These are phyloP conservation scores for Aspergillus nanangensis DNA, from an alignment of 495 filamentous ascomycete species.

Conservation along the genomic window DNA sequence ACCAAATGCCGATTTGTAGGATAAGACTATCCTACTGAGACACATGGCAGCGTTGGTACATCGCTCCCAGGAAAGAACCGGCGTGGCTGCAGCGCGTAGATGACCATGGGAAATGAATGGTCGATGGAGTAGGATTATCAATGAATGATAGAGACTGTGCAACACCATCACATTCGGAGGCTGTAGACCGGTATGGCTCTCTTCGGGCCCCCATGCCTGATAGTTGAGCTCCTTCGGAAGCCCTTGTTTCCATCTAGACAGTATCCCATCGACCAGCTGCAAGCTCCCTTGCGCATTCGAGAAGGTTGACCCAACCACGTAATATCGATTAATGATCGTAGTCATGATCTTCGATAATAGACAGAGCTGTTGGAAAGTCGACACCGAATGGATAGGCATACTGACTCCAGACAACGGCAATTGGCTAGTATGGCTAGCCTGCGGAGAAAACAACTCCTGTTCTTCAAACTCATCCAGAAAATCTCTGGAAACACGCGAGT, in stretches of 20 bases:
- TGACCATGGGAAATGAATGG: slow-evolving; percentile 20
- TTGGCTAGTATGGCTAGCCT: neutral
- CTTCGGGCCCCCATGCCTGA: slow-evolving; percentile 4
- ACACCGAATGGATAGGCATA: slow-evolving; percentile 14
- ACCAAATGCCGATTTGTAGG: slow-evolving; percentile 12
- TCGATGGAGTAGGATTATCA: slow-evolving; percentile 23
- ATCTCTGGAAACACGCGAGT: slow-evolving; percentile 20
- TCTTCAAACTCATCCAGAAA: slow-evolving; percentile 22
- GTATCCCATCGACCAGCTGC: slow-evolving; percentile 11
- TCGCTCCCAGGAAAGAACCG: slow-evolving; percentile 9
- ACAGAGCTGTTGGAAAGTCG: slow-evolving; percentile 18
- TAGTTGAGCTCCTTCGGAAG: slow-evolving; percentile 18
- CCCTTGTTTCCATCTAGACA: slow-evolving; percentile 17
- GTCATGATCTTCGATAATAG: slow-evolving; percentile 21
- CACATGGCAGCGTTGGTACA: slow-evolving; percentile 19
- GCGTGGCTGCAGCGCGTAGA: slow-evolving; percentile 17
- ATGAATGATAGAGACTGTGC: slow-evolving; percentile 11
- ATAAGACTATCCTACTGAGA: slow-evolving; percentile 12
- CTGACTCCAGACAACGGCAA: neutral
- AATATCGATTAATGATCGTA: slow-evolving; percentile 21
- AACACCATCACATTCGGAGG: slow-evolving; percentile 15
- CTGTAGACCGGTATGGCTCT: neutral
- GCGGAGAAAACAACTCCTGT: slow-evolving; percentile 4
- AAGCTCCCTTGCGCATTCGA: slow-evolving; percentile 3
- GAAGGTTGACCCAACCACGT: slow-evolving; percentile 20